Conservation (phyloP, 164 flowering plant genomes). For the Macadamia integrifolia region DNA sequence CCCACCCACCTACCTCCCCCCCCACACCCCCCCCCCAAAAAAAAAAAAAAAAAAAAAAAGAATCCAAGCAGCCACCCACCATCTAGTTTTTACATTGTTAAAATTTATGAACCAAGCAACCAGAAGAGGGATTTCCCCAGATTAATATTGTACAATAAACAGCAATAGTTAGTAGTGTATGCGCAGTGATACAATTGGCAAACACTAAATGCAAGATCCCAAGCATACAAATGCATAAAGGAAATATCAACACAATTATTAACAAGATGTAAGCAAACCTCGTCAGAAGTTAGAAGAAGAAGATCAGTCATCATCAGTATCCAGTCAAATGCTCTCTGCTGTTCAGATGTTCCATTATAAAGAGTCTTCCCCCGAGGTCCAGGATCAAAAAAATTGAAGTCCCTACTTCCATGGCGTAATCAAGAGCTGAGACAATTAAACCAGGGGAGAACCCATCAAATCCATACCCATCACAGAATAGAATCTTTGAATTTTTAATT, state of each 20-base stretch:
- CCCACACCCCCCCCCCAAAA: no score
- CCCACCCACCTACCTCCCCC: no score
- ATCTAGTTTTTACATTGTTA: no score
- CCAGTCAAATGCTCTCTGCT: slow-evolving; percentile 57
- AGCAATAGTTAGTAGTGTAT: no score
- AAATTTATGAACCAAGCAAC: no score
- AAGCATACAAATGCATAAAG: background rate
- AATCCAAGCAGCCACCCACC: no score
- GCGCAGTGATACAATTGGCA: no score
- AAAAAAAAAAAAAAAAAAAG: no score
- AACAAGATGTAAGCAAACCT: slow-evolving; percentile 45
- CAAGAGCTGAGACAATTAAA: slow-evolving; percentile 49
- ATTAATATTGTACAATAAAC: no score
- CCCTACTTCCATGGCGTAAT: slow-evolving; percentile 82
- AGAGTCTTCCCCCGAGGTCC: slow-evolving; percentile 97
- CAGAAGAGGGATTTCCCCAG: no score
- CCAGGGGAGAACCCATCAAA: slow-evolving; percentile 83
- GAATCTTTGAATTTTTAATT: slow-evolving; percentile 62
- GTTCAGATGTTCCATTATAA: slow-evolving; percentile 56
- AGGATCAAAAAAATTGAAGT: slow-evolving; percentile 93
- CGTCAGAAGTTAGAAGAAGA: slow-evolving; percentile 90
- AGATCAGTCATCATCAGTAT: slow-evolving; percentile 83
- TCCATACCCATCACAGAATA: slow-evolving; percentile 93
- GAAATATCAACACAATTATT: background rate
- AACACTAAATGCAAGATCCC: no score